Percentiles rank a stretch among this genome's conserved stretches.
Evolutionary conservation across 75 land plant species (phyloP).

Genomic region (Pinus taeda): DNA sequence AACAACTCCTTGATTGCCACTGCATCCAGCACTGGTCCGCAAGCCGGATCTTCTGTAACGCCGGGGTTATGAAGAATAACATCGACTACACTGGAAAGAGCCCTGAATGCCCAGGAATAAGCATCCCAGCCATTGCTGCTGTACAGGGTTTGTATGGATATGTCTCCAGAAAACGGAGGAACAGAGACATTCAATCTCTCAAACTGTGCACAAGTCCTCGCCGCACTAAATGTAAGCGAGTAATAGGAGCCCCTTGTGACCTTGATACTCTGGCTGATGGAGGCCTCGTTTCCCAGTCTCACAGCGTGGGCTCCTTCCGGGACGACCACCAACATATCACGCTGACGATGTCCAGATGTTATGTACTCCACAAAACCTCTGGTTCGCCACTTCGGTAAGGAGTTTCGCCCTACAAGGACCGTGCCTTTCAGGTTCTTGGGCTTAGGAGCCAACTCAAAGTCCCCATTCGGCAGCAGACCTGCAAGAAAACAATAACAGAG

Average conservation of each 20-base stretch:
- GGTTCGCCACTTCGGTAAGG: neutral
- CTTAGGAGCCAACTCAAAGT: slow-evolving; percentile 2
- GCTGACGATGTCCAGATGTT: neutral
- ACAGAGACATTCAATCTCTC: slow-evolving; percentile 56
- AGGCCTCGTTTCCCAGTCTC: slow-evolving; percentile 39
- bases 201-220: slow-evolving; percentile 62
- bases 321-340: slow-evolving; percentile 10
- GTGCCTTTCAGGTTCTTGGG: neutral
- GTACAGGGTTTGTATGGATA: slow-evolving; percentile 64
- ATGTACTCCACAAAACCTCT: slow-evolving; percentile 6
- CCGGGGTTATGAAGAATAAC: slow-evolving; percentile 57
- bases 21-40: slow-evolving; percentile 71
- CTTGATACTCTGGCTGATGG: slow-evolving; percentile 46
- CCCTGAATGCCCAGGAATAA: slow-evolving; percentile 51
- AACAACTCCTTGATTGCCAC: slow-evolving; percentile 54
- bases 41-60: slow-evolving; percentile 66
- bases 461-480: slow-evolving; percentile 13
- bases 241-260: slow-evolving; percentile 42
- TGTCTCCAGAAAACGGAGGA: slow-evolving; percentile 40
- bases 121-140: slow-evolving; percentile 55
- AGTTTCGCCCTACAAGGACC: neutral
- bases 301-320: slow-evolving; percentile 3
- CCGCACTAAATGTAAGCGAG: slow-evolving; percentile 57
- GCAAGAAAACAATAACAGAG: too few species aligned
- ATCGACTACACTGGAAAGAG: slow-evolving; percentile 14